These are phyloP conservation scores for Datura wrightii DNA, from an alignment of 257 asterid species.

Conservation along the genomic window DNA sequence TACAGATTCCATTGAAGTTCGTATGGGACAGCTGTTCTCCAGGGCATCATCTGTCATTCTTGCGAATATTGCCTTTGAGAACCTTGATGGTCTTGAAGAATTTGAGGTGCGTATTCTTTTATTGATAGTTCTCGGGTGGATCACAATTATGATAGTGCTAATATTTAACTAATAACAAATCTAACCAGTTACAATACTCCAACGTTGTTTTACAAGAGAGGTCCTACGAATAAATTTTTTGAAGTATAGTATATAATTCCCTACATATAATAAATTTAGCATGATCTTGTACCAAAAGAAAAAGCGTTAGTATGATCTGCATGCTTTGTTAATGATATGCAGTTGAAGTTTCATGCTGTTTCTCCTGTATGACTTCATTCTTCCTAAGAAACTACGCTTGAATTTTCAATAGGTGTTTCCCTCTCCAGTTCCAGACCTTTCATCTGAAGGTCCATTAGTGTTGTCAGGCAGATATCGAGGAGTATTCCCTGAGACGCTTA, in stretches of 20 bases:
- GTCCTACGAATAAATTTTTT: not conserved
- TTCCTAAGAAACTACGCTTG: constrained; percentile 25
- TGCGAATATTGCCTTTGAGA: constrained; percentile 69
- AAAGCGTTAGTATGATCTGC: not conserved
- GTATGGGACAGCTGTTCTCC: constrained; percentile 68
- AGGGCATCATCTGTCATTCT: constrained; percentile 69
- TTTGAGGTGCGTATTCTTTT: constrained; percentile 61
- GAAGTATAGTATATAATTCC: not conserved
- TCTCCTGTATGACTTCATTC: constrained; percentile 3
- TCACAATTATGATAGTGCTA: not conserved
- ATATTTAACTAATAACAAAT: constrained; percentile 3
- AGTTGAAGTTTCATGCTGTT: not conserved
- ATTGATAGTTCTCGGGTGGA: constrained; percentile 14
- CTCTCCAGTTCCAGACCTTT: constrained; percentile 78
- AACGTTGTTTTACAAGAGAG: not conserved
- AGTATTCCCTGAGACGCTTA: constrained; percentile 65
- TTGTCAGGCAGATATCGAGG: constrained; percentile 89
- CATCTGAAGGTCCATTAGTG: constrained; percentile 77
- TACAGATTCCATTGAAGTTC: constrained; percentile 76
- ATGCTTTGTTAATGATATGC: not conserved
- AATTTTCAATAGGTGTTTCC: constrained; percentile 71
- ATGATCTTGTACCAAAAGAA: not conserved
- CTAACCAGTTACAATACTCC: not conserved
- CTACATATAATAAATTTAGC: not conserved
- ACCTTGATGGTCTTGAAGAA: constrained; percentile 67